Evolutionary conservation across 2,329 filamentous ascomycete genomes (phyloP), one percentile per base, ranked within the genome.

Genomic region (Botrytis tulipae): DNA sequence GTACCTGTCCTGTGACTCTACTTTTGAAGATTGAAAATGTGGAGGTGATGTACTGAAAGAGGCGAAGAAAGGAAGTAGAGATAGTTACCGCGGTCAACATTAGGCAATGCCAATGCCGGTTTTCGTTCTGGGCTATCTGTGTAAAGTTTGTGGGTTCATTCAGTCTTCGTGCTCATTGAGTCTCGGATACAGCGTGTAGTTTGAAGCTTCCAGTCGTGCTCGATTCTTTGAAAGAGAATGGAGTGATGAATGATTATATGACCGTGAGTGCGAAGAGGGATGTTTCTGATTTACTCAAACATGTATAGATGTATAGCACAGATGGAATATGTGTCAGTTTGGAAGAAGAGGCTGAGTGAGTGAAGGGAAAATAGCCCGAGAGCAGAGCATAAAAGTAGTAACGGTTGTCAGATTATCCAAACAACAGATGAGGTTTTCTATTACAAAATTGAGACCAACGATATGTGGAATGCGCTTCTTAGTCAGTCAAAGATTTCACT

Each of bases 81-180:
- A n/a, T 51, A n/a, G 10, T n/a, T 51, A 16, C 12, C 10, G 25
- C 12, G 3, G 10, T n/a, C 9, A n/a, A n/a, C 2, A 16, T n/a
- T 1, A n/a, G 6, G 25, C 4, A n/a, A n/a, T n/a, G 25, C 5
- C 14, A 5, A 16, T 14, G 48, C 1, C 5, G 22, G 4, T 22
- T 5, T 51, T 5, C 4, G 22, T 51, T 3, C 4, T 51, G 48
- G 25, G 48, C 5, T n/a, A 16, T 51, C 1, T 51, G 48, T n/a
- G 7, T 3, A 14, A 16, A 51, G 25, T n/a, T n/a, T 51, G 48
- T n/a, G 25, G 25, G 6, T 14, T n/a, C 3, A 54, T 18, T 3
- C 5, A 8, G 25, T 54, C 12, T n/a, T 54, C 14, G 51, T 54
- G 25, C 12, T 51, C 1, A n/a, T n/a, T n/a, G 7, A 29, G 25